Conservation (phyloP, 345 rosid genomes). For the Corchorus capsularis region DNA sequence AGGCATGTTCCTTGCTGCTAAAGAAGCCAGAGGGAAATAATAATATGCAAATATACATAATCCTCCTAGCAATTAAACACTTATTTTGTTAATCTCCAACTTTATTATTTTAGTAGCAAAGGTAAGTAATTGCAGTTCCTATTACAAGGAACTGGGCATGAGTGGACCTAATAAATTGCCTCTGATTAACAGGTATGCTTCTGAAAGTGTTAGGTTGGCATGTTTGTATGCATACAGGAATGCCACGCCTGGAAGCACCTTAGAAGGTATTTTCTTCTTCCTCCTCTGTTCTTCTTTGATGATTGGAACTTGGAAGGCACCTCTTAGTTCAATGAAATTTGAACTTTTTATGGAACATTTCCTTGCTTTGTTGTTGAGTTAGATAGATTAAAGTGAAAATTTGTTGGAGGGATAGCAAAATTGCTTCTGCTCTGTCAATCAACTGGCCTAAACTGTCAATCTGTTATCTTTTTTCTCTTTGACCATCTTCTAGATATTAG, state of each 20-base stretch:
- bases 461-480: neutral
- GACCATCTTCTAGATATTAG: neutral
- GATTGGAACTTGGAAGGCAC: neutral
- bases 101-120: neutral
- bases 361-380: neutral
- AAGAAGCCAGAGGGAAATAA: neutral
- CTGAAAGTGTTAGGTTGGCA: conserved; percentile 82
- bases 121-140: neutral
- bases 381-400: neutral
- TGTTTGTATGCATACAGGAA: conserved; percentile 81
- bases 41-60: neutral
- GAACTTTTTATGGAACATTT: neutral
- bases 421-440: neutral
- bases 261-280: conserved; percentile 54
- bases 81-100: neutral
- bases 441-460: neutral
- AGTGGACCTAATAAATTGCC: conserved; percentile 5
- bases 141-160: neutral
- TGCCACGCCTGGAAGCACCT: conserved; percentile 86
- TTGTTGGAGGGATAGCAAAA: neutral
- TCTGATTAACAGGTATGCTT: conserved; percentile 64
- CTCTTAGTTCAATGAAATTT: neutral
- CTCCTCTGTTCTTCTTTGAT: neutral
- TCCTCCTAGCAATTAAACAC: neutral
- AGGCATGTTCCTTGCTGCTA: neutral